Evolutionary conservation across 805 yeast species (phyloP).

Genomic region (Candida wancherniae): DNA sequence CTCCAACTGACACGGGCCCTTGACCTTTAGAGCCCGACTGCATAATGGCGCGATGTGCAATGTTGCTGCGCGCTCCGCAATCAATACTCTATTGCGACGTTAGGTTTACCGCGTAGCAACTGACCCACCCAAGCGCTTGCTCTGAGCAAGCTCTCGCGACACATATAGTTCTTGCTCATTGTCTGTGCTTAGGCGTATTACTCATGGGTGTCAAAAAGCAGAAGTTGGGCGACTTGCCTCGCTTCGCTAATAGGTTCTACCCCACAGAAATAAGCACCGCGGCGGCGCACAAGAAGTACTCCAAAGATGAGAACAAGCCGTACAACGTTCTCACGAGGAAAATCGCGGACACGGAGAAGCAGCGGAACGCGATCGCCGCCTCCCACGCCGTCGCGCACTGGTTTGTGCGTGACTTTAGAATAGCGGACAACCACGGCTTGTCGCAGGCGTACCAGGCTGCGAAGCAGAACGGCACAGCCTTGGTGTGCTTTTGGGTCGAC

Average conservation of each 20-base stretch:
- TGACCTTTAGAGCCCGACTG: too few species aligned
- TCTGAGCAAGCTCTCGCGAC: slow-evolving; percentile 1
- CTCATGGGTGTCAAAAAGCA: slow-evolving; percentile 14
- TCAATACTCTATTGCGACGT: too few species aligned
- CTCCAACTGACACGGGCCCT: too few species aligned
- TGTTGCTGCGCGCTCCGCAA: too few species aligned
- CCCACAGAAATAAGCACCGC: slow-evolving; percentile 12
- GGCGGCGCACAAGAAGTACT: slow-evolving; percentile 19
- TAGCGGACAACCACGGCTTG: slow-evolving; percentile 41
- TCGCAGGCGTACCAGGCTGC: slow-evolving; percentile 31
- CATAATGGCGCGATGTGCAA: too few species aligned
- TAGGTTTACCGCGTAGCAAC: too few species aligned
- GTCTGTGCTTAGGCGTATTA: not conserved
- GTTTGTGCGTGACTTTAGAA: slow-evolving; percentile 45
- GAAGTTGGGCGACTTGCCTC: slow-evolving; percentile 13
- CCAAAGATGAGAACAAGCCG: slow-evolving; percentile 30
- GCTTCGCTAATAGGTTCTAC: slow-evolving; percentile 12
- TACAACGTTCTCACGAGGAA: slow-evolving; percentile 16
- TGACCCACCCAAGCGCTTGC: slow-evolving; percentile 1
- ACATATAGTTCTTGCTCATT: not conserved
- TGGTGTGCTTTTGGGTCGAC: slow-evolving; percentile 39
- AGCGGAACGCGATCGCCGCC: slow-evolving; percentile 8
- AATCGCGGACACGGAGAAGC: slow-evolving; percentile 9
- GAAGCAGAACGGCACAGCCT: slow-evolving; percentile 22
- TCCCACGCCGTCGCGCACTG: slow-evolving; percentile 38